A percentile compares a stretch with the other conserved stretches of the same genome.
Conservation (phyloP, 495 filamentous ascomycete species). For the Monascus purpureus region DNA sequence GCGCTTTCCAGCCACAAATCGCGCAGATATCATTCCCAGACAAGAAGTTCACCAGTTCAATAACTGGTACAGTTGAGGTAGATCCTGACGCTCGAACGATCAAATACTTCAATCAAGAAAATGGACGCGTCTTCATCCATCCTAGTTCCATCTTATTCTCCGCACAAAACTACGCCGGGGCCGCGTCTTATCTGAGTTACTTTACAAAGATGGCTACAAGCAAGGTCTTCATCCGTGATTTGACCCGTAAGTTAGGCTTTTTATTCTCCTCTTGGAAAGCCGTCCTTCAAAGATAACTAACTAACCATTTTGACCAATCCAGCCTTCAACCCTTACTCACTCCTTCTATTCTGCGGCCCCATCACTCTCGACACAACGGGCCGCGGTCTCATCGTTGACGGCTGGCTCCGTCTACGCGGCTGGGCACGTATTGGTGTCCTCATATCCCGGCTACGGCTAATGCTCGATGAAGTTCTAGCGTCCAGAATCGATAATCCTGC, state of each 20-base stretch:
- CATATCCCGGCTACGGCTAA: constrained; percentile 64
- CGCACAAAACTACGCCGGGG: constrained; percentile 55
- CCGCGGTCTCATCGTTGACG: constrained; percentile 79
- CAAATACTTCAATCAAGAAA: constrained; percentile 79
- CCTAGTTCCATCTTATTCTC: constrained; percentile 77
- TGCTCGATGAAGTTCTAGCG: constrained; percentile 75
- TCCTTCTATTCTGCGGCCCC: constrained; percentile 79
- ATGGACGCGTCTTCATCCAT: constrained; percentile 82
- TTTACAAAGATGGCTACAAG: constrained; percentile 83
- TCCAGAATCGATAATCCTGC: constrained; percentile 64
- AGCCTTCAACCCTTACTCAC: constrained; percentile 84
- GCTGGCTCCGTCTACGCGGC: constrained; percentile 77
- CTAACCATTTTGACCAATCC: constrained; percentile 3
- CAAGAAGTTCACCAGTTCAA: constrained; percentile 78
- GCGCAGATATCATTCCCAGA: constrained; percentile 85
- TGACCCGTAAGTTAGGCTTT: constrained; percentile 55
- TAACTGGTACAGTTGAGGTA: constrained; percentile 76
- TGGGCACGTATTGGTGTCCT: constrained; percentile 94
- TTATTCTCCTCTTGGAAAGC: neutral
- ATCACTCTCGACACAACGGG: constrained; percentile 80
- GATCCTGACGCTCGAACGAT: constrained; percentile 88
- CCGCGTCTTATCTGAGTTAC: constrained; percentile 62
- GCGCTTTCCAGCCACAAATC: constrained; percentile 80
- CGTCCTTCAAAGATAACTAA: neutral
- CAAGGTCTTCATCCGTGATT: constrained; percentile 76